phyloP scores from a whole-genome alignment of 2,329 filamentous ascomycete species.

The Verticillium nubilum region DNA sequence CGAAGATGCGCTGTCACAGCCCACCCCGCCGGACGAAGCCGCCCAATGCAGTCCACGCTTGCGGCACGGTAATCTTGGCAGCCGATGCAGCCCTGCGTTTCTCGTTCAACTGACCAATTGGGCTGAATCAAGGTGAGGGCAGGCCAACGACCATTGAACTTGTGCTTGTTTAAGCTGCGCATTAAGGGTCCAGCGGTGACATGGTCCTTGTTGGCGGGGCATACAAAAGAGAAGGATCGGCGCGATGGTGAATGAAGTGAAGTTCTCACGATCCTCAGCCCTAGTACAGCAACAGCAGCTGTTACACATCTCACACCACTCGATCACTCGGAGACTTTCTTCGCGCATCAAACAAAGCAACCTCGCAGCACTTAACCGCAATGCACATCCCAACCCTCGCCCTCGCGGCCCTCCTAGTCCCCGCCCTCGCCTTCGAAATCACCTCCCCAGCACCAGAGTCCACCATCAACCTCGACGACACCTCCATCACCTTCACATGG shows the following conservation, averaged over 20 bases:
- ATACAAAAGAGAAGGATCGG: background rate
- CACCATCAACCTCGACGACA: background rate
- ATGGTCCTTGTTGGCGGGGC: no score
- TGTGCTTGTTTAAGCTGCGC: background rate
- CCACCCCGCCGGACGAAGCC: no score
- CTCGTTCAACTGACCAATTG: background rate
- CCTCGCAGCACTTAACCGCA: background rate
- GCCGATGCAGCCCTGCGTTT: background rate
- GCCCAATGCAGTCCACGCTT: no score
- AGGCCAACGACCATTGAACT: background rate
- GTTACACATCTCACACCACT: no score
- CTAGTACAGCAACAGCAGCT: no score
- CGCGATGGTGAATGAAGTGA: no score
- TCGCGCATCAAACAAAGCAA: no score
- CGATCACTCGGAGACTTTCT: no score
- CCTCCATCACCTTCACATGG: background rate
- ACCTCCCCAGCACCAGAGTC: background rate
- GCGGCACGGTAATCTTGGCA: no score
- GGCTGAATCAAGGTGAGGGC: no score
- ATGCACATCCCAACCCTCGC: background rate
- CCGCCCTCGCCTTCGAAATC: background rate
- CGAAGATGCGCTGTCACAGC: no score
- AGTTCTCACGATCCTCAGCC: background rate
- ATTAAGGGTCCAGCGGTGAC: background rate
- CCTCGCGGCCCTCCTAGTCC: background rate